A percentile compares a stretch with the other conserved stretches of the same genome.
Conservation (phyloP, 164 flowering plant genomes). For the Malania oleifera region DNA sequence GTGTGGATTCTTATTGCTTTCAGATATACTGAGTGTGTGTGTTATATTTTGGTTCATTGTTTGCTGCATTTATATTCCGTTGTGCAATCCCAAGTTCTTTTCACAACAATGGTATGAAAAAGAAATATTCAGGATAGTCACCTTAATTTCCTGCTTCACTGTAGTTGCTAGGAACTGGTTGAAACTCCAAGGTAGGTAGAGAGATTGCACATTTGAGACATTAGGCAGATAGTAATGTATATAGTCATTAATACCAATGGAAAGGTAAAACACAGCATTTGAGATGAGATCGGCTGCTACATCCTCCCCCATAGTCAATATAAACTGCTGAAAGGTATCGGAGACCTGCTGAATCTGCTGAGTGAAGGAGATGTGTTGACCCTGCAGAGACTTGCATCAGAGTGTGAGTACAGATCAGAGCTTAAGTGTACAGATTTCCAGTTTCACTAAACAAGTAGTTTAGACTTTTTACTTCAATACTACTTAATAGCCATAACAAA, state of each 20-base stretch:
- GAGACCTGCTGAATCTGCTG: constrained; percentile 81
- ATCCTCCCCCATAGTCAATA: constrained; percentile 58
- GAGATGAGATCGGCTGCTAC: constrained; percentile 51
- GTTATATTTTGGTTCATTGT: no score
- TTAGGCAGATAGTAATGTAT: constrained; percentile 83
- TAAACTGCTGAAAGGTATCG: constrained; percentile 70
- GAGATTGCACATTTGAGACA: constrained; percentile 58
- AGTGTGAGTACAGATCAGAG: no score
- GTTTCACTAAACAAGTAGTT: no score
- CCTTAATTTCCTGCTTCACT: constrained; percentile 68
- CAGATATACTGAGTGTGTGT: no score
- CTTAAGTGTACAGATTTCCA: no score
- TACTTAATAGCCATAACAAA: no score
- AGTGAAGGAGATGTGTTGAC: constrained; percentile 67
- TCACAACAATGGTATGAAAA: no score
- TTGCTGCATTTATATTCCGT: no score
- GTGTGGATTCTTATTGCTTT: no score
- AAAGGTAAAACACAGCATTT: constrained; percentile 64
- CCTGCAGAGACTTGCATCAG: constrained; percentile 31
- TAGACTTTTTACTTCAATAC: no score
- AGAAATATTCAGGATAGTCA: constrained; percentile 6
- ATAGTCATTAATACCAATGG: constrained; percentile 82
- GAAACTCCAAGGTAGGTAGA: constrained; percentile 78
- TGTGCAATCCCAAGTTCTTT: no score
- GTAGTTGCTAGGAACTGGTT: constrained; percentile 56